phyloP scores from a whole-genome alignment of 2,329 filamentous ascomycete species.

The Diaporthe batatas region DNA sequence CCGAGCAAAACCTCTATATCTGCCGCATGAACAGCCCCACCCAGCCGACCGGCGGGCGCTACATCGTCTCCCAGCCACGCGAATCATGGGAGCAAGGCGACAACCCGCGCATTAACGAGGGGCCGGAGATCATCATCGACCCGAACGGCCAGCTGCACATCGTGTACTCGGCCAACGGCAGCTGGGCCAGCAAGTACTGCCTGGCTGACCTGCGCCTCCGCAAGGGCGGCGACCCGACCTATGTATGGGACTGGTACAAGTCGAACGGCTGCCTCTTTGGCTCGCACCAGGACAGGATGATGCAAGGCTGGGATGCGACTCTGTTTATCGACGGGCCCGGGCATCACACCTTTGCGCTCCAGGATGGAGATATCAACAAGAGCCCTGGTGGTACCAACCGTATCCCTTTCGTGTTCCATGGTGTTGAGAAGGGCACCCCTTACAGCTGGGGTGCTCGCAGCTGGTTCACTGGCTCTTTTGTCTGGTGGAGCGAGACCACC shows the following conservation, averaged over 20 bases:
- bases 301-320: slow-evolving; percentile 47
- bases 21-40: slow-evolving; percentile 45
- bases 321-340: slow-evolving; percentile 45
- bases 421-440: not conserved
- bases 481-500: slow-evolving; percentile 23
- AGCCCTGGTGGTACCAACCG: slow-evolving; percentile 38
- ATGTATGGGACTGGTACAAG: slow-evolving; percentile 49
- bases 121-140: slow-evolving; percentile 46
- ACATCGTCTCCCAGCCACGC: slow-evolving; percentile 47
- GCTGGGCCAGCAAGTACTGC: slow-evolving; percentile 47
- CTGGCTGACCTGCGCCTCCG: slow-evolving; percentile 46
- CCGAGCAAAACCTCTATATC: slow-evolving; percentile 46
- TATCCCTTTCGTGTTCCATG: slow-evolving; percentile 13
- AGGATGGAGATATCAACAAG: slow-evolving; percentile 42
- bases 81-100: slow-evolving; percentile 46
- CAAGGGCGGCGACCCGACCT: slow-evolving; percentile 46
- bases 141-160: slow-evolving; percentile 48
- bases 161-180: slow-evolving; percentile 48
- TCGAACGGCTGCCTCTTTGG: slow-evolving; percentile 48
- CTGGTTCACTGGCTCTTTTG: slow-evolving; percentile 12
- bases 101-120: slow-evolving; percentile 46
- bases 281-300: slow-evolving; percentile 46
- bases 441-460: slow-evolving; percentile 16
- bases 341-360: slow-evolving; percentile 46
- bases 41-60: slow-evolving; percentile 42